These are phyloP conservation scores for Penicillium sp. DNA, from an alignment of 2,329 filamentous ascomycete genomes.

Conservation along the genomic window DNA sequence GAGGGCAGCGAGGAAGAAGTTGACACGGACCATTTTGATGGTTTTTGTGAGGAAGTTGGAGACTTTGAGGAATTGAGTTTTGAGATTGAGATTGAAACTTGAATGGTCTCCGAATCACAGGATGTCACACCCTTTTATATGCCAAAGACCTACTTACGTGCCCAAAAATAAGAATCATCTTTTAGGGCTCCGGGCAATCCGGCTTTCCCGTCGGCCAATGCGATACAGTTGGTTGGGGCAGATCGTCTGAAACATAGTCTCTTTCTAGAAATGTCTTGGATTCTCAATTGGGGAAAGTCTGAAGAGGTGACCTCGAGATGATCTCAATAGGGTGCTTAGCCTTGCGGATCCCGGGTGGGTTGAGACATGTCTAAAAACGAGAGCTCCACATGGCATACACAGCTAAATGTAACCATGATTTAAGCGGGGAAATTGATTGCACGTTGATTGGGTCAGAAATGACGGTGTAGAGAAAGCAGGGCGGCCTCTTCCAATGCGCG, in stretches of 20 bases:
- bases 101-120: background rate
- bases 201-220: slow-evolving; percentile 2
- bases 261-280: slow-evolving; percentile 1
- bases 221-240: background rate
- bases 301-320: background rate
- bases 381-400: background rate
- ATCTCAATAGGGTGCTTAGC: background rate
- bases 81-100: background rate
- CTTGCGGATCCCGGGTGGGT: background rate
- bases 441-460: background rate
- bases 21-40: slow-evolving; percentile 10
- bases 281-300: background rate
- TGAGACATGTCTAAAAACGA: background rate
- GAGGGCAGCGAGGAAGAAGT: slow-evolving; percentile 7
- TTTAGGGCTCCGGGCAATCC: background rate
- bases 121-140: background rate
- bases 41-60: background rate
- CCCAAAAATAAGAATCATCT: background rate
- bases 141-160: background rate
- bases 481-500: background rate
- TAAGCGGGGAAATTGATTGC: background rate
- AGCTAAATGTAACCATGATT: background rate
- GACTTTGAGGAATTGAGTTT: background rate
- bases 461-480: background rate
- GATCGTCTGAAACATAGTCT: slow-evolving; percentile 11